Evolutionary conservation across 805 yeast species (phyloP), one percentile per base, ranked within the genome.

Genomic region (Candida easanensis): DNA sequence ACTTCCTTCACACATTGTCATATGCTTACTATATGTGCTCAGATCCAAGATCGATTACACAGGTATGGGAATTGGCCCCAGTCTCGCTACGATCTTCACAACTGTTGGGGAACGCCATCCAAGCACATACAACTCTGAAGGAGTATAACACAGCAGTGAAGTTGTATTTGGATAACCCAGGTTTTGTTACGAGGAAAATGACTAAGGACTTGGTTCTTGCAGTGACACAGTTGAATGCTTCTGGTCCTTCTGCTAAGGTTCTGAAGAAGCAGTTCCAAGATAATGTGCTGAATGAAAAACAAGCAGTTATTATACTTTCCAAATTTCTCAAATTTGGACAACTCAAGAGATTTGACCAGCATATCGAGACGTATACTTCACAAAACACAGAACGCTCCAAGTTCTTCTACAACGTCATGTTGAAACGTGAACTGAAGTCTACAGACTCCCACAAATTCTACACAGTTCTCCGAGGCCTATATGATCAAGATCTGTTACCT

Each of bases 1-100:
- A 39, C 15, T 35, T 41, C 6, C 5, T 38, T 4, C 39, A 36
- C 17, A 30, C 36, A 2, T 14, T 50, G 14, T 45, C 54, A 8
- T 50, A 39, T 19, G 34, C 49, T 5, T 45, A 44, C 30, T 36
- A 39, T 32, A 41, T 41, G 45, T 33, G 36, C 23, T 36, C 37
- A 4, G 18, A 25, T 3, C 47, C 44, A 10, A 26, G 28, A 11
- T 18, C 33, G 10, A 39, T 38, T 15, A 25, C 44, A 19, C 26
- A 35, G 13, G 38, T 44, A 3, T 45, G 49, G 50, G 27, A 45
- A 10, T n/a, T 16, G 14, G 33, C 46, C 2, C 33, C 42, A 4
- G 14, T 26, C 5, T 11, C 21, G 2, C 15, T 32, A 5, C 37
- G 34, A 19, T 15, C 47, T 2, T 14, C 38, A 5, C 15, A 23